Base-by-base conservation (phyloP, 2,329 filamentous ascomycete species). In the Fusarium buharicum region DNA sequence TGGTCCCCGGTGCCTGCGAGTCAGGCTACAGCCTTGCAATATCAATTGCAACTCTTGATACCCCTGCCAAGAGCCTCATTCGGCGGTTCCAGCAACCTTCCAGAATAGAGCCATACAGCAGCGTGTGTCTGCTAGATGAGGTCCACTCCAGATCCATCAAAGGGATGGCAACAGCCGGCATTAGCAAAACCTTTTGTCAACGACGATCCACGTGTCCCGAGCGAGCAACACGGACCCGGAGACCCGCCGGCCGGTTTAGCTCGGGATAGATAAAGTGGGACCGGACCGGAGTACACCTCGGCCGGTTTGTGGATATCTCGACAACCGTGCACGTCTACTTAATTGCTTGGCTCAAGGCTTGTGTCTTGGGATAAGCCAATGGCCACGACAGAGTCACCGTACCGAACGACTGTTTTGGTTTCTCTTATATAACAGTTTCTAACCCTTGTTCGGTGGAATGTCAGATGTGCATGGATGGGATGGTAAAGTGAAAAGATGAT, bases 361-460 rank as follows among this genome's bases (percentile, higher is more conserved):
- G 45, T 63, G 45, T 63, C 62, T 60, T 59, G 55, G 47, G 36
- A 46, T 38, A 46, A 36, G 54, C 59, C 62, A 64, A 66, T 46
- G 36, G 36, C 54, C 33, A 44, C 9, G 41, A 49, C 67, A 67
- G 67, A 51, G 50, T 58, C 59, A 17, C 67, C 59, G 66, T 52
- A 46, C 28, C 46, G 68, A 62, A 70, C 68, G 58, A 58, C 50
- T 56, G 60, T 47, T 24, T 54, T 60, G 62, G 34, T 68, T 70
- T 71, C 63, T 70, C 63, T 70, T 70, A 70, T 70, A 65, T 69
- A 70, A 71, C 65, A 65, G 24, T 56, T 62, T 67, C 68, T 59
- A 47, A 20, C 50, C 52, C 39, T 45, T 28, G 30, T 39, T 53
- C 45, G 54, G 48, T 50, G 34, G 43, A 50, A 57, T 68, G 61